Evolutionary conservation across 148 eudicot species (phyloP), one percentile per base, ranked within the genome.

Genomic region (Cornus suecica): DNA sequence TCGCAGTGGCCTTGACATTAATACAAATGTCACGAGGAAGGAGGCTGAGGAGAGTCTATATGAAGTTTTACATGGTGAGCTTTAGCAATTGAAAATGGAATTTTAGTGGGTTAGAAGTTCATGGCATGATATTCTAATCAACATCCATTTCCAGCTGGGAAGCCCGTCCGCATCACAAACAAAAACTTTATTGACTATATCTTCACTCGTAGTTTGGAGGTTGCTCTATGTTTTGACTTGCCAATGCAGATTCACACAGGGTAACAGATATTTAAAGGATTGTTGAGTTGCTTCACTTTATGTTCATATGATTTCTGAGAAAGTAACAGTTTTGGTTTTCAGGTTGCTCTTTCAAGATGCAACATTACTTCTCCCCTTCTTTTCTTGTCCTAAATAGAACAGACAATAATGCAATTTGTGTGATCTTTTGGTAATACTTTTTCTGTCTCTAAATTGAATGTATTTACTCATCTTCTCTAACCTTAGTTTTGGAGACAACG

Each of bases 181-280:
- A 93, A 93, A 80, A 86, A 84, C 80, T 83, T 95, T 65, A 84
- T 93, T 31, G 97, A 95, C 82, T 89, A 90, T 78, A 80, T 95
- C 77, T 95, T 95, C 76, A 71, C 73, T 68, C 87, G 75, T 71
- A 87, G 92, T 80, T 80, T 95, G 91, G 99, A 93, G 86, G 90
- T 93, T 78, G 94, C 99, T 60, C 32, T 81, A 76, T 71, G 14
- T 64, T 88, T 69, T 75, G 90, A 87, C 79, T 86, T 93, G 83
- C 97, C 99, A 20, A 65, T 95, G 86, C 99, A 95, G 84, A 84
- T 95, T 71, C 99, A 95, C 81, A 95, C 97, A 54, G 99, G 99
- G 99, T 93, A 90, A 81, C n/a, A 27, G 24, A 4, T 13, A 48
- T 48, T 48, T 65, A 51, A 26, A 60, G 8, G 63, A 65, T 16